Base-by-base conservation (phyloP, 257 asterid genomes). In the Capsicum chinense region DNA sequence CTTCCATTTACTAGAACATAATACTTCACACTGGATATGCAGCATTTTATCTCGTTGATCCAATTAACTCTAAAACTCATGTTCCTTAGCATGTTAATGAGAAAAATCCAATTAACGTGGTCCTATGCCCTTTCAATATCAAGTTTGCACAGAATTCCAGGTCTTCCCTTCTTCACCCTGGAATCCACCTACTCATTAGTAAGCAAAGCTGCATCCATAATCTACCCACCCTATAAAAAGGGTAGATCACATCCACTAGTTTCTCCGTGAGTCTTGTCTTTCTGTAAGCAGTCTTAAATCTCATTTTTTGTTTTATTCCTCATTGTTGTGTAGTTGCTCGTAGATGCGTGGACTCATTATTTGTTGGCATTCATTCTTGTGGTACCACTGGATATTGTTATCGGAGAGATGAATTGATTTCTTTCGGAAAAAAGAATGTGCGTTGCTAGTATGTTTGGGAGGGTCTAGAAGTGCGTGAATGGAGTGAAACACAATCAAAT, bases 291-390 rank as follows among this genome's bases (percentile, higher is more conserved):
- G 52, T 15, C 54, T 79, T 62, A 26, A 58, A 78, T 35, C 50
- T 54, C n/a, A 78, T 66, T 66, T 66, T 66, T 79, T 67, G 56
- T 79, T 79, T 79, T 50, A 33, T 79, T 79, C 14, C 13, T n/a
- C 39, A n/a, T 79, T 14, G 14, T 54, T 47, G 60, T 76, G 54
- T 26, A 54, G 63, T 56, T 21, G 13, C 82, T 54, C 5, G 63
- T 33, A 79, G 21, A 56, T 67, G 52, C 35, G 35, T 4, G 10
- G 21, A 67, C 50, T 67, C 76, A 67, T 67, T 67, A 68, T 37
- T 68, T 15, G 26, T 68, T 68, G 5, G 14, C 54, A 68, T 37
- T 68, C 19, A 37, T 68, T 68, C 76, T 68, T 68, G 76, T 68
- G 54, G 21, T 68, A 68, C 3, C 56, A 54, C 16, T 39, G 1